A percentile compares a stretch with the other conserved stretches of the same genome.
These are phyloP conservation scores for Vaccinium macrocarpon DNA, from an alignment of 148 eudicot genomes.

Conservation along the genomic window DNA sequence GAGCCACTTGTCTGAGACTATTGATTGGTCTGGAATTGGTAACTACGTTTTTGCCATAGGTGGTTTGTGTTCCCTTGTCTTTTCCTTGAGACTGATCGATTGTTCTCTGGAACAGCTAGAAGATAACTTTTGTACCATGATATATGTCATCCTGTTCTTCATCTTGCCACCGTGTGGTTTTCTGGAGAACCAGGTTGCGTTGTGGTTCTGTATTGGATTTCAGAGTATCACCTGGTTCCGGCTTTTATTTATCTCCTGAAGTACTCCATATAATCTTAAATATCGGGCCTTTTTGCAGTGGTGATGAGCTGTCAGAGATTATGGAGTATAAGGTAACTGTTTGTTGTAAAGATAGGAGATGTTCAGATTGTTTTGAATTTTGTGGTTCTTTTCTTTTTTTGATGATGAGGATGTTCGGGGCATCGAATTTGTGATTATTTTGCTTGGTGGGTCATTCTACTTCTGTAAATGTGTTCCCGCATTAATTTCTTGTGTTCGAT, in stretches of 20 bases:
- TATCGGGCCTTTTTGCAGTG: not conserved
- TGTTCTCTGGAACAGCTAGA: not conserved
- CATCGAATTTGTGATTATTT: not conserved
- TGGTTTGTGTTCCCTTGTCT: not conserved
- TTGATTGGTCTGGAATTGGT: conserved; percentile 11
- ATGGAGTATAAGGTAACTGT: not conserved
- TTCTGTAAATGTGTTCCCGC: conserved; percentile 7
- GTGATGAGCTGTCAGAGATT: conserved; percentile 1
- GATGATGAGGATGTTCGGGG: not conserved
- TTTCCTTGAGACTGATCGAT: conserved; percentile 9
- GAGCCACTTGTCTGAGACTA: conserved; percentile 2
- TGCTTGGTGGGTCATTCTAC: not conserved
- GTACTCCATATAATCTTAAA: not conserved
- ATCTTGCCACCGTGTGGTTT: not conserved
- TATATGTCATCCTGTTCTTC: not conserved
- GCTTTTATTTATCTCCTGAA: not conserved
- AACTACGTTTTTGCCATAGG: conserved; percentile 4
- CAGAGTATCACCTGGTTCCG: conserved; percentile 3
- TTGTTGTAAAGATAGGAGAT: conserved; percentile 28
- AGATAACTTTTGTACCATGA: not conserved
- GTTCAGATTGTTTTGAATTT: conserved; percentile 23
- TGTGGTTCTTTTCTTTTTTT: not conserved
- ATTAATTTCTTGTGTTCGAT: not conserved
- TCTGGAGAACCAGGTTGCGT: not conserved
- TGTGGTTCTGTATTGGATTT: not conserved